A percentile compares a stretch with the other conserved stretches of the same genome.
Evolutionary conservation across 1,284 basidiomycete genomes (phyloP).

Genomic region (Ceratobasidium sp.): DNA sequence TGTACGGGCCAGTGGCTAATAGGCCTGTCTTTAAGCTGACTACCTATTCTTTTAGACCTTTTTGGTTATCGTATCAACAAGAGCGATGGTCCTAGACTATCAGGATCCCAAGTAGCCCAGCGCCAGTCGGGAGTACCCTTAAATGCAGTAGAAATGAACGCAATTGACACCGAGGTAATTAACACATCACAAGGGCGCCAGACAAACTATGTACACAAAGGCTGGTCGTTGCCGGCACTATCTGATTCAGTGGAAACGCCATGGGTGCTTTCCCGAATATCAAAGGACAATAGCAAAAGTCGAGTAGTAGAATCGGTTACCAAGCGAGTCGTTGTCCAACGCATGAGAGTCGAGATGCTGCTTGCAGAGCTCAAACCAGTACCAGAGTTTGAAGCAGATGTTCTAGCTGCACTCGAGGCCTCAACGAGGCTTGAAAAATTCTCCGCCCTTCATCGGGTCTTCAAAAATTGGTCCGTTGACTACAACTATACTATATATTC

Average conservation of each 20-base stretch:
- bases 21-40: too few relatives aligned
- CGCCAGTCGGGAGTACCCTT: too few relatives aligned
- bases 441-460: neutral
- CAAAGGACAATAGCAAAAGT: neutral
- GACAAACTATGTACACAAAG: slow-evolving; percentile 6
- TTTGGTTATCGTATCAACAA: neutral
- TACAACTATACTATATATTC: neutral
- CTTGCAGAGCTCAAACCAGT: neutral
- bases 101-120: neutral
- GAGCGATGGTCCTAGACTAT: slow-evolving; percentile 1
- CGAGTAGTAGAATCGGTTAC: neutral
- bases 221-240: neutral
- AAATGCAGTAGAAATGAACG: neutral
- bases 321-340: slow-evolving; percentile 3
- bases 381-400: neutral
- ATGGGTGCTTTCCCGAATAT: neutral
- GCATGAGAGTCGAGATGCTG: neutral
- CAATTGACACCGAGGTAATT: neutral
- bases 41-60: too few relatives aligned
- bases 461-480: neutral
- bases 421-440: neutral
- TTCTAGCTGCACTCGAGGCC: neutral
- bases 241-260: neutral
- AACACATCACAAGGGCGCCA: neutral
- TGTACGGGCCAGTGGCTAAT: too few relatives aligned